Evolutionary conservation across 164 flowering plant genomes (phyloP).

Genomic region (Tinospora cordifolia): DNA sequence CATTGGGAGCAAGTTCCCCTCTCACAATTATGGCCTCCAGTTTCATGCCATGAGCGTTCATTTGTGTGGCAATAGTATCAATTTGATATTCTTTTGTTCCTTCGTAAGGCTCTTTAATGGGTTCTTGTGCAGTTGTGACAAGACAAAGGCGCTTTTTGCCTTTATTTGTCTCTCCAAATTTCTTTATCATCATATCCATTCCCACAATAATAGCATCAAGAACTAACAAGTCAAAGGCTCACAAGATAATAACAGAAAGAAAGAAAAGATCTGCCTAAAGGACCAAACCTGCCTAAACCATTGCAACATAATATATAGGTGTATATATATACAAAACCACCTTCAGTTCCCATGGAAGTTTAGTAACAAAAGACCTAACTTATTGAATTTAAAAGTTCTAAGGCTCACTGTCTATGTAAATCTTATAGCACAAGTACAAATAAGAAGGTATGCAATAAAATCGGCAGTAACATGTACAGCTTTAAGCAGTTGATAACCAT

Average conservation of each 20-base stretch:
- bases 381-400: not conserved
- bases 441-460: not conserved
- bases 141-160: slow-evolving; percentile 94
- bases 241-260: not conserved
- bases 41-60: slow-evolving; percentile 69
- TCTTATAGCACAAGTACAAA: not conserved
- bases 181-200: slow-evolving; percentile 91
- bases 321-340: not conserved
- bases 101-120: slow-evolving; percentile 70
- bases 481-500: too few relatives aligned
- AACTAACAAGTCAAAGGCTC: slow-evolving; percentile 65
- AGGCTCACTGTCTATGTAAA: not conserved
- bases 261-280: not conserved
- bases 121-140: slow-evolving; percentile 55
- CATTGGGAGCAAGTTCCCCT: slow-evolving; percentile 33
- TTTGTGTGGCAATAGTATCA: slow-evolving; percentile 56
- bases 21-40: slow-evolving; percentile 69
- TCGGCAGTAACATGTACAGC: not conserved
- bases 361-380: not conserved
- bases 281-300: too few relatives aligned
- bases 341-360: not conserved
- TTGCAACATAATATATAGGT: too few relatives aligned
- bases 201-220: slow-evolving; percentile 94
- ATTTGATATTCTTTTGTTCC: slow-evolving; percentile 92
- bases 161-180: slow-evolving; percentile 67